Evolutionary conservation across 331 rosid genomes (phyloP).

Genomic region (Quercus tomentella): DNA sequence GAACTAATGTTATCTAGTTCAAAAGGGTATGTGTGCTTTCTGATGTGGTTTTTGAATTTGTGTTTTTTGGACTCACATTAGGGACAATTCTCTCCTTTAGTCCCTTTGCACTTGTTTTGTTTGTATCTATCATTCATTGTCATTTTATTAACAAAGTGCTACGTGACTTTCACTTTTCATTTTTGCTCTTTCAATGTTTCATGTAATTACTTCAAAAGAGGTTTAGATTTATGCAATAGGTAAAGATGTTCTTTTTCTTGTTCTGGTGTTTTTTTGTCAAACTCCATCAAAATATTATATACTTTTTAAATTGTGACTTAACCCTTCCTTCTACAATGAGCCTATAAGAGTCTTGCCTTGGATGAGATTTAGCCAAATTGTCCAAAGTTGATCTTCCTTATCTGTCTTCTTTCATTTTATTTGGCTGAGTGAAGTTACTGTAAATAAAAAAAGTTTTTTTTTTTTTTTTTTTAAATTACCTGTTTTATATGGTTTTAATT

Average conservation of each 20-base stretch:
- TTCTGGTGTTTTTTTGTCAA: not conserved
- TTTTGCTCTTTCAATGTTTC: not conserved
- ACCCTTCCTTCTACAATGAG: not conserved
- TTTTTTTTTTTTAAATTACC: not conserved
- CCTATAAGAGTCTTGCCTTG: not conserved
- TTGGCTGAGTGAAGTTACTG: not conserved
- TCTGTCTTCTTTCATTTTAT: not conserved
- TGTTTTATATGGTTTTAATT: not conserved
- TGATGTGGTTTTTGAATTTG: not conserved
- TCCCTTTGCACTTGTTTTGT: not conserved
- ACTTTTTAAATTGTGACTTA: not conserved
- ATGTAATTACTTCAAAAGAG: not conserved
- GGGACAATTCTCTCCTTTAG: not conserved
- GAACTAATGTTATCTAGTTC: not conserved
- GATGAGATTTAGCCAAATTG: not conserved
- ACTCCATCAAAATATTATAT: not conserved
- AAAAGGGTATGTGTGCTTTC: not conserved
- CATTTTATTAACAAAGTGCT: not conserved
- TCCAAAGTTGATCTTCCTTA: not conserved
- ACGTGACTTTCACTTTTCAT: not conserved
- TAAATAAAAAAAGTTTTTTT: not conserved
- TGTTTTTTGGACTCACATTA: not conserved
- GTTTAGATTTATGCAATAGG: not conserved
- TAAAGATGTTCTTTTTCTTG: not conserved
- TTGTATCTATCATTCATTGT: not conserved